Percentiles rank a stretch among this genome's conserved stretches.
phyloP scores from a whole-genome alignment of 2,329 filamentous ascomycete genomes.

The Cryphonectria japonica region DNA sequence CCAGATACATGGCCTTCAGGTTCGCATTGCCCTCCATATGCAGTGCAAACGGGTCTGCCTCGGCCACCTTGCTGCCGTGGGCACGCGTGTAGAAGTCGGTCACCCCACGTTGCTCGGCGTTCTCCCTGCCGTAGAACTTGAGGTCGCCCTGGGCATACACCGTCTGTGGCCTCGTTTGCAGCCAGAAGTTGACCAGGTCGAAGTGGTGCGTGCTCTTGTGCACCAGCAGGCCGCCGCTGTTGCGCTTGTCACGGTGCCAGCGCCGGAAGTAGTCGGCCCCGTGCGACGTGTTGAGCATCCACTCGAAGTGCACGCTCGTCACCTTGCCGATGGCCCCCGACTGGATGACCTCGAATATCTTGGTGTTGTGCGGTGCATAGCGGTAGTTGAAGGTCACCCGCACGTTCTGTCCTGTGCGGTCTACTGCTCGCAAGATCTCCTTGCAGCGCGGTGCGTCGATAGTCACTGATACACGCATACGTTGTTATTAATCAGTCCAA shows the following conservation, averaged over 20 bases:
- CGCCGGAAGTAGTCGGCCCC: constrained; percentile 67
- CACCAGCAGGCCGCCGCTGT: constrained; percentile 62
- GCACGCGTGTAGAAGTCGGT: constrained; percentile 55
- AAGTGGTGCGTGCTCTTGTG: constrained; percentile 69
- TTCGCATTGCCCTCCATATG: constrained; percentile 56
- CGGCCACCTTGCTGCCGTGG: constrained; percentile 54
- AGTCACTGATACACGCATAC: constrained; percentile 46
- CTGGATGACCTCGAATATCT: constrained; percentile 56
- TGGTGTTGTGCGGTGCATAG: constrained; percentile 68
- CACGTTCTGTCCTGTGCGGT: constrained; percentile 51
- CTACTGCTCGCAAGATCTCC: constrained; percentile 58
- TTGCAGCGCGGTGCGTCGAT: constrained; percentile 59
- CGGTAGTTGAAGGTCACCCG: constrained; percentile 68
- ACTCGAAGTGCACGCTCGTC: constrained; percentile 64
- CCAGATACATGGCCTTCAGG: constrained; percentile 62
- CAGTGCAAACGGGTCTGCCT: constrained; percentile 61
- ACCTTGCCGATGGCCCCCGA: constrained; percentile 60
- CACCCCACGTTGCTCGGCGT: constrained; percentile 59
- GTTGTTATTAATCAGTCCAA: not conserved
- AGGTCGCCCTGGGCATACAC: constrained; percentile 63
- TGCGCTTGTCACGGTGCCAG: constrained; percentile 65
- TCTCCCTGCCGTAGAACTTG: constrained; percentile 64
- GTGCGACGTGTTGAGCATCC: constrained; percentile 65
- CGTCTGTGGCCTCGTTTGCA: constrained; percentile 56
- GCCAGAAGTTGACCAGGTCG: constrained; percentile 67